phyloP scores from a whole-genome alignment of 148 eudicot genomes.

The Rhododendron ovatum region DNA sequence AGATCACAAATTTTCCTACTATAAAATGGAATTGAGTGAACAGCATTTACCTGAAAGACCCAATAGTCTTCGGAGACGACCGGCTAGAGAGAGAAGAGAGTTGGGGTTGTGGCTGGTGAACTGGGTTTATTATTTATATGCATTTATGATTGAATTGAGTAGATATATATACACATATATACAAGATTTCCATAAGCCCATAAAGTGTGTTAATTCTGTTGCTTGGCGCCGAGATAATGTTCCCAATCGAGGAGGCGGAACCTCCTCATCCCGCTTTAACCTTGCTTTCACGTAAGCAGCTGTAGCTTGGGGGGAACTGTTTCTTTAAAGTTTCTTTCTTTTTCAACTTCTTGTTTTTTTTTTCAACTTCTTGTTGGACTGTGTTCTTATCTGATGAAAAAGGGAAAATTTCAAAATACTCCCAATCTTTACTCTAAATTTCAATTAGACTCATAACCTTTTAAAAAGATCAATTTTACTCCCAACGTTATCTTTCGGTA shows the following conservation, averaged over 20 bases:
- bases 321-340: neutral
- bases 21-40: neutral
- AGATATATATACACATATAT: neutral
- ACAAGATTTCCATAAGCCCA: neutral
- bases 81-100: neutral
- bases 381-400: too few species aligned
- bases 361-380: neutral
- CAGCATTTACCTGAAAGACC: neutral
- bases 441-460: too few species aligned
- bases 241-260: neutral
- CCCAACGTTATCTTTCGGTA: too few species aligned
- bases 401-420: too few species aligned
- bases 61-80: neutral
- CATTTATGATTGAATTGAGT: neutral
- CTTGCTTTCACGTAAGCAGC: slow-evolving; percentile 3
- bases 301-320: neutral
- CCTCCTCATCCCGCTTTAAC: neutral
- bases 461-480: too few species aligned
- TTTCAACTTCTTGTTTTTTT: neutral
- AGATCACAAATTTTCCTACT: neutral
- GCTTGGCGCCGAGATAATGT: neutral
- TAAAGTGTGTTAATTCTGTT: neutral
- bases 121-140: neutral
- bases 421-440: too few species aligned
- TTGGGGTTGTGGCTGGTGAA: neutral